Base-by-base conservation (phyloP, 495 filamentous ascomycete species). In the Daldinia grandis region DNA sequence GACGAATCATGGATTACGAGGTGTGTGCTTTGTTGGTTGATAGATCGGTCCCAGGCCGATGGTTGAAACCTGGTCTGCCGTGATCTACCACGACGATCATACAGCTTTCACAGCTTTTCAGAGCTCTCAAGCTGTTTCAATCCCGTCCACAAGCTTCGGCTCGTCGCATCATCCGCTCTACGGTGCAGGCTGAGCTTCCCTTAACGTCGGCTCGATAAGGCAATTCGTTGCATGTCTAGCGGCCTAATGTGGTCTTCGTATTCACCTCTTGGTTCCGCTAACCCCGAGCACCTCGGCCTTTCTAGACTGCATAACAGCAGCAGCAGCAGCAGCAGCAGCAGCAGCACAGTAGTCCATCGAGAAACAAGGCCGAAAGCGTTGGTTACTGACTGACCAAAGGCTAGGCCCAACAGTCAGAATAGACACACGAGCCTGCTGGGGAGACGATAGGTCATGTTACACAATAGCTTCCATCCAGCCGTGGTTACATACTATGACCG, bases 401-500 rank as follows among this genome's bases (percentile, higher is more conserved):
- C 69, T 51, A 68, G 60, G 55, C 27, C 49, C 40, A 67, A 62
- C 25, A 42, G 38, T 64, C 49, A 56, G 60, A 59, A 24, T 47
- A 47, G 14, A 44, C 19, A 42, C 60, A 30, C 44, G 40, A 61
- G 50, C 61, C 56, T 61, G 31, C 49, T 14, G 31, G 51, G 12
- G 21, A 62, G 44, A 53, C 38, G 70, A 73, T 51, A 53, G 37
- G 62, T 73, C 65, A 69, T 68, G 70, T 73, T 66, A 54, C 62
- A 66, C 65, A n/a, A 57, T 6, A 51, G 27, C 51, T 21, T 33
- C n/a, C 54, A 54, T 59, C 54, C 51, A 66, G 66, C 40, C 53
- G 63, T 47, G 15, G 57, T 28, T 27, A 62, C 38, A 50, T 17
- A 38, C n/a, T n/a, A n/a, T n/a, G n/a, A n/a, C n/a, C 62, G 21